A percentile compares a stretch with the other conserved stretches of the same genome.
These are phyloP conservation scores for Pestalotiopsis sp. DNA, from an alignment of 2,329 filamentous ascomycete species.

Conservation along the genomic window DNA sequence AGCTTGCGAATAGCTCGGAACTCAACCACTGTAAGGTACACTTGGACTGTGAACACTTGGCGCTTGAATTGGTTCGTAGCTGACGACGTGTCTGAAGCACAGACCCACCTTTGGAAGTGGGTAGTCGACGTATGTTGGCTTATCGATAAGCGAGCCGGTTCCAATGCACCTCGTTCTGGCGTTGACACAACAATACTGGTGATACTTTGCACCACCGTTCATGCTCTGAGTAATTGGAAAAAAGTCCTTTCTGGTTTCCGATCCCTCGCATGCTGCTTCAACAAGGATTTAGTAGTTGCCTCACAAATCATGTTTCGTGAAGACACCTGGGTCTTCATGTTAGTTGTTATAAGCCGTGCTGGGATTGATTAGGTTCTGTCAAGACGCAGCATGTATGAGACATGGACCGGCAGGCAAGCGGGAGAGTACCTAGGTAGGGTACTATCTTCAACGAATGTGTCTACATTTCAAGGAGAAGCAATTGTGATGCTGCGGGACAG, in stretches of 20 bases:
- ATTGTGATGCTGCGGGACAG: not conserved
- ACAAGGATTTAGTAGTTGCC: no score
- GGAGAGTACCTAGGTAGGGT: no score
- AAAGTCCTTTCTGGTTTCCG: no score
- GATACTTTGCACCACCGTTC: no score
- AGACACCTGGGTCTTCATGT: not conserved
- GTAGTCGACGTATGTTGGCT: not conserved
- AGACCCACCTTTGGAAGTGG: not conserved
- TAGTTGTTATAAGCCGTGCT: not conserved
- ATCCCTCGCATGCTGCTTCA: no score
- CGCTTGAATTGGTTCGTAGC: constrained; percentile 7
- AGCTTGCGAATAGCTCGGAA: constrained; percentile 7
- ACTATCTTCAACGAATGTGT: no score
- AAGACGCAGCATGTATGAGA: not conserved
- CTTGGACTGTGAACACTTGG: constrained; percentile 8
- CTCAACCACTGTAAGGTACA: not conserved
- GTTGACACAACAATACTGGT: no score
- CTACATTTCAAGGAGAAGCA: not conserved
- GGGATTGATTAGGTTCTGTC: not conserved
- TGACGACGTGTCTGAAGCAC: constrained; percentile 4
- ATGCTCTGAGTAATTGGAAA: not conserved
- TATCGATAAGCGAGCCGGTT: not conserved
- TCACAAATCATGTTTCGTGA: not conserved
- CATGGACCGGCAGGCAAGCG: not conserved
- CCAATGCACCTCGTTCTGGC: not conserved